Percentiles rank a stretch among this genome's conserved stretches.
Evolutionary conservation across 352 stramenopile genomes (phyloP).

Genomic region (Pythium brassicae): DNA sequence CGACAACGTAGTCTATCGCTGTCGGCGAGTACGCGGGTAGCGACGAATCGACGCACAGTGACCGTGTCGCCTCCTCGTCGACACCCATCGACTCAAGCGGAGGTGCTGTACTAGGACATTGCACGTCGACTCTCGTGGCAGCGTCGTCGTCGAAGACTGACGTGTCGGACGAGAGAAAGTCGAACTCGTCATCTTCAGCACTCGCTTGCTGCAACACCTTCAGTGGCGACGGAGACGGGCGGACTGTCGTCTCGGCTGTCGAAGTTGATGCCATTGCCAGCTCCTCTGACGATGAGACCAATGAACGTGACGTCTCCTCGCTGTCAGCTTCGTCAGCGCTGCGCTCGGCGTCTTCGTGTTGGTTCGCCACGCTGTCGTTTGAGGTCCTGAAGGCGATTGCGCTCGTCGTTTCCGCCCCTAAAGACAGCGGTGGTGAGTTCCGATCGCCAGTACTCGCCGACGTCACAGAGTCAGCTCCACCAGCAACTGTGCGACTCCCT

Average conservation of each 20-base stretch:
- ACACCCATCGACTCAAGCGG: conserved; percentile 2
- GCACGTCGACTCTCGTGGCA: not conserved
- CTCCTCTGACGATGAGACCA: too few species aligned
- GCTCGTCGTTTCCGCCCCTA: too few species aligned
- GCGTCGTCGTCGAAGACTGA: conserved; percentile 10
- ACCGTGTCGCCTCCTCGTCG: not conserved
- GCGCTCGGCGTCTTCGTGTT: too few species aligned
- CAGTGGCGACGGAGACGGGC: not conserved
- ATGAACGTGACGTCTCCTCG: too few species aligned
- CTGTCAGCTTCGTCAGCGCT: too few species aligned
- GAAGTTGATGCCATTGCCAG: not conserved
- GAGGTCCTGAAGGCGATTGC: too few species aligned
- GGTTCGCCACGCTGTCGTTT: too few species aligned
- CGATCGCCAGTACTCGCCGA: too few species aligned
- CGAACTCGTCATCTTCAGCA: conserved; percentile 21
- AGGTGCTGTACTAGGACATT: not conserved
- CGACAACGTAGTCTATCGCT: not conserved
- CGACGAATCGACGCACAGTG: not conserved
- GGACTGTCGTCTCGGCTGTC: not conserved
- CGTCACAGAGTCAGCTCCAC: too few species aligned
- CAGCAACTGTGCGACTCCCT: not conserved
- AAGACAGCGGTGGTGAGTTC: too few species aligned
- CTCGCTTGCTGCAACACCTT: not conserved
- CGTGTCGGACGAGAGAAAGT: conserved; percentile 27
- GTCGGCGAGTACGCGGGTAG: conserved; percentile 5